phyloP scores from a whole-genome alignment of 306 rosid species.

The Trifolium subterraneum region DNA sequence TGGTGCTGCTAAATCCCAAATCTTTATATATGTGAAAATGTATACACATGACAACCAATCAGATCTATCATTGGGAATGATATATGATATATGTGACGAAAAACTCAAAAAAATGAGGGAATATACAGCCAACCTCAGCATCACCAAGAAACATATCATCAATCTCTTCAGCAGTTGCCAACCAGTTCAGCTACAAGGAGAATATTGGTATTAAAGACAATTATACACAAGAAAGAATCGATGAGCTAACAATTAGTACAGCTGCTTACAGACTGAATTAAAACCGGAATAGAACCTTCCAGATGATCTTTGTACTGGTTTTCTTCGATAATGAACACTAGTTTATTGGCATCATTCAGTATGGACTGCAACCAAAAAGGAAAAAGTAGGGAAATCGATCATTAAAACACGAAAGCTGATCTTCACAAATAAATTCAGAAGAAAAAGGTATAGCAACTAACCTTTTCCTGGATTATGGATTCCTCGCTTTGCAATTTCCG shows the following conservation, averaged over 20 bases:
- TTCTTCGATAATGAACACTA: constrained; percentile 70
- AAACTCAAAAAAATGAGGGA: constrained; percentile 7
- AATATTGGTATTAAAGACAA: constrained; percentile 37
- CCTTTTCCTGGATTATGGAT: constrained; percentile 83
- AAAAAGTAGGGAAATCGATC: neutral
- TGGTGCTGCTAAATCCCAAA: constrained; percentile 1
- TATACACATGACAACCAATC: neutral
- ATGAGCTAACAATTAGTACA: constrained; percentile 39
- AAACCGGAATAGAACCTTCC: constrained; percentile 89
- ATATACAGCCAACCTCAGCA: constrained; percentile 67
- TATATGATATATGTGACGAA: neutral
- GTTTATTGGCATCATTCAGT: constrained; percentile 62
- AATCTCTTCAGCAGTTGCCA: constrained; percentile 83
- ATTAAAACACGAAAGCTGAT: constrained; percentile 15
- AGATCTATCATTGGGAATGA: neutral
- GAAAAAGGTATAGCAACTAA: constrained; percentile 32
- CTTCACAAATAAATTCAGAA: constrained; percentile 18
- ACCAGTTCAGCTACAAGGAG: constrained; percentile 75
- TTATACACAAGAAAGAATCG: constrained; percentile 23
- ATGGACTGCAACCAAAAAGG: constrained; percentile 59
- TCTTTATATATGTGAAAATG: neutral
- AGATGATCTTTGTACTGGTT: constrained; percentile 72
- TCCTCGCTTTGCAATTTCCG: constrained; percentile 62
- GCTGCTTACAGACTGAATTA: constrained; percentile 79
- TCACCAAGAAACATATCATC: constrained; percentile 88